A percentile compares a stretch with the other conserved stretches of the same genome.
Conservation (phyloP, 805 yeast genomes). For the Brettanomyces sp. region DNA sequence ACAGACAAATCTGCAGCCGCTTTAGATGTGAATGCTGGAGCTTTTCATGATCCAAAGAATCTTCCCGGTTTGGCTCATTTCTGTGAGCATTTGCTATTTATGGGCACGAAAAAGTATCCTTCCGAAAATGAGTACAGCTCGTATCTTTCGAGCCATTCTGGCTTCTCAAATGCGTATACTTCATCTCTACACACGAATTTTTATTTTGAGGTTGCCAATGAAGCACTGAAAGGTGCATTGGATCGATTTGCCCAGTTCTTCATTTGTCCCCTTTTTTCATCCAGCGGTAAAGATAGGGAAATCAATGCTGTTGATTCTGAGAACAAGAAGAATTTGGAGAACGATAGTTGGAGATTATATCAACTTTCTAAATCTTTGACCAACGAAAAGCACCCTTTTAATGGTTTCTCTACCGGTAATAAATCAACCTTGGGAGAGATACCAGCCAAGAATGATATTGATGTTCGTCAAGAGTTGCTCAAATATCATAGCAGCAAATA, state of each 20-base stretch:
- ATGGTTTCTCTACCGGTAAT: slow-evolving; percentile 88
- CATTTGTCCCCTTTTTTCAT: slow-evolving; percentile 69
- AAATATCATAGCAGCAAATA: slow-evolving; percentile 66
- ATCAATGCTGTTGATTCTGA: slow-evolving; percentile 93
- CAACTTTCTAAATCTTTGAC: slow-evolving; percentile 74
- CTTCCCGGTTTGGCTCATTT: slow-evolving; percentile 76
- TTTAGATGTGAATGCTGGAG: slow-evolving; percentile 68
- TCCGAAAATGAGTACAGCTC: slow-evolving; percentile 65
- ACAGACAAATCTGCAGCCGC: slow-evolving; percentile 76
- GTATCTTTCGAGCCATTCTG: slow-evolving; percentile 75
- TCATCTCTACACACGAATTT: slow-evolving; percentile 84
- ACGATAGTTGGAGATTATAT: slow-evolving; percentile 79
- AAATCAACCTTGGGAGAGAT: slow-evolving; percentile 56
- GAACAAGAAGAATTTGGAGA: slow-evolving; percentile 87
- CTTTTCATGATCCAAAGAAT: slow-evolving; percentile 56
- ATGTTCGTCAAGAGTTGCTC: slow-evolving; percentile 74
- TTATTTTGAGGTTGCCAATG: slow-evolving; percentile 74
- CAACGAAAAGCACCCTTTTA: slow-evolving; percentile 71
- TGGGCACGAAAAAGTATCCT: slow-evolving; percentile 75
- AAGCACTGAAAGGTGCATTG: slow-evolving; percentile 73
- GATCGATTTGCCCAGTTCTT: slow-evolving; percentile 93
- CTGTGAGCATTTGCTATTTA: slow-evolving; percentile 62
- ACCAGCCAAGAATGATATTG: slow-evolving; percentile 52
- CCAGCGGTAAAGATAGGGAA: slow-evolving; percentile 78
- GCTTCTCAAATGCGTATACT: slow-evolving; percentile 87